Evolutionary conservation across 306 rosid genomes (phyloP), one percentile per base, ranked within the genome.

Genomic region (Vigna nakashimae): DNA sequence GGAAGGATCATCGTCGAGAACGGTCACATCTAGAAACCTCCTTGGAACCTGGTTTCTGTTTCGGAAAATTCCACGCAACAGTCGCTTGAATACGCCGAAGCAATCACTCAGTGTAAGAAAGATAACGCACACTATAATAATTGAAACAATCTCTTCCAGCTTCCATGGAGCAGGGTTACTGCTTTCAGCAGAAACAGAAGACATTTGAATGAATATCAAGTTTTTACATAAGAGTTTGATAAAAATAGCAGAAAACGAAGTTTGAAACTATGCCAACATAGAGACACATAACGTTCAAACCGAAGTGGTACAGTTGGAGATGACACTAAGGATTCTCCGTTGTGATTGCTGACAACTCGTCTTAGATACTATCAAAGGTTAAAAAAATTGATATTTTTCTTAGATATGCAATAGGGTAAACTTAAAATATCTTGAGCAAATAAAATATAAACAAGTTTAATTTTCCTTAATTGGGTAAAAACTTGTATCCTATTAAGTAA

Each of bases 11-110:
- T 42, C 77, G 4, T 75, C 43, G 17, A 72, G 26, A 69, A 60
- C 77, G 11, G 76, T 18, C 15, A 43, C 88, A 6, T 78, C 53
- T 16, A 13, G 62, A 49, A 75, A 75, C 9, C 46, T 48, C 69
- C 79, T 73, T 34, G 24, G 78, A 73, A 14, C 74, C 3, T 9
- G 65, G 84, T 80, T 80, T 74, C 86, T 74, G 0, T 49, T 8
- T 0, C 52, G 67, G 50, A 2, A 42, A 43, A 34, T 22, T 18
- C 24, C 14, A 3, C 1, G 3, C 7, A 63, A 68, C 9, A 76
- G 5, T 15, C 15, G 82, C 60, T 28, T 75, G 9, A 73, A 18
- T 63, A 78, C 6, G 52, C 49, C 40, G 26, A 30, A 73, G 73
- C 73, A 75, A 52, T 50, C 43, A 8, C 71, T 42, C 17, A 83